A percentile compares a stretch with the other conserved stretches of the same genome.
Conservation (phyloP, 805 yeast genomes). For the Nakazawaea pomicola region DNA sequence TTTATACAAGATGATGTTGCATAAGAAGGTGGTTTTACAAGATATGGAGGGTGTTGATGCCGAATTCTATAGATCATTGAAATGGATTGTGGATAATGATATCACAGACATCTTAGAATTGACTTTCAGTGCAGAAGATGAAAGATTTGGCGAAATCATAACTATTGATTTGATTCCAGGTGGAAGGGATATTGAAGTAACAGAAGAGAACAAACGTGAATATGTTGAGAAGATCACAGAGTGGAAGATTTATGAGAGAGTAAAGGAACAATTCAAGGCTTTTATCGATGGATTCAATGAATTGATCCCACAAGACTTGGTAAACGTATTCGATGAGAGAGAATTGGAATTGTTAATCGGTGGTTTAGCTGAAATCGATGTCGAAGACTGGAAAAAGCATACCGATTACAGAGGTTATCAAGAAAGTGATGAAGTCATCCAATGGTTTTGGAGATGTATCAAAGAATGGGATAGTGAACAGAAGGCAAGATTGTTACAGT, state of each 20-base stretch:
- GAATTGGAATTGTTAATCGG: slow-evolving; percentile 95
- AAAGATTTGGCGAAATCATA: slow-evolving; percentile 89
- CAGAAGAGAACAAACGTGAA: slow-evolving; percentile 91
- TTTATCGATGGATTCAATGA: slow-evolving; percentile 97
- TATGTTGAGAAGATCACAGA: slow-evolving; percentile 92
- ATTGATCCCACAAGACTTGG: slow-evolving; percentile 92
- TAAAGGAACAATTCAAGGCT: slow-evolving; percentile 93
- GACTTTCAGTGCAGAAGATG: slow-evolving; percentile 83
- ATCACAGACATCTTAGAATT: slow-evolving; percentile 83
- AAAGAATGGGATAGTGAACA: slow-evolving; percentile 95
- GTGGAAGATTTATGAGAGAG: slow-evolving; percentile 92
- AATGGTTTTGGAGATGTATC: slow-evolving; percentile 98
- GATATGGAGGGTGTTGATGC: slow-evolving; percentile 99
- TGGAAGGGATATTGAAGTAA: slow-evolving; percentile 87
- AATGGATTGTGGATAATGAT: slow-evolving; percentile 95
- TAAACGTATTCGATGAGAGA: slow-evolving; percentile 95
- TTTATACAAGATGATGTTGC: slow-evolving; percentile 94
- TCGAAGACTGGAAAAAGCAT: slow-evolving; percentile 98
- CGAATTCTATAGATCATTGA: slow-evolving; percentile 88
- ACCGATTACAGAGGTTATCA: slow-evolving; percentile 98
- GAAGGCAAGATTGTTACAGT: slow-evolving; percentile 90
- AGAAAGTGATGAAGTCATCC: slow-evolving; percentile 92
- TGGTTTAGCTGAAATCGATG: slow-evolving; percentile 96
- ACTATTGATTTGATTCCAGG: slow-evolving; percentile 85
- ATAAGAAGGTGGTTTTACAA: slow-evolving; percentile 88